Evolutionary conservation across 345 rosid species (phyloP), one percentile per base, ranked within the genome.

Genomic region (Gossypium rotundifolium): DNA sequence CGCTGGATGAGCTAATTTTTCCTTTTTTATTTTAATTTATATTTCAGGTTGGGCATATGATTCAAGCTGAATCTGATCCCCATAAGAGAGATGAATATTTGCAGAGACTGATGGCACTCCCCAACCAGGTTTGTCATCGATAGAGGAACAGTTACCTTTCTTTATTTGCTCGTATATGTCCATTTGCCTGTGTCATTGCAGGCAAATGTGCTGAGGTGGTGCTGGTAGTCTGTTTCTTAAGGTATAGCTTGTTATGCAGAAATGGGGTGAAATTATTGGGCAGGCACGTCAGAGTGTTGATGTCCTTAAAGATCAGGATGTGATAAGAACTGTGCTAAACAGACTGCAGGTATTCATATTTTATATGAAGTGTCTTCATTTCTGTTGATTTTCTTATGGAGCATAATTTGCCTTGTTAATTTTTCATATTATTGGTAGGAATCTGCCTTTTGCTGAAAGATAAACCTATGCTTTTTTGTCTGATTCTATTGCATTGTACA

Each of bases 211-310:
- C 4, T 61, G 54, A 22, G 45, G 45, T 16, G n/a, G 23, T 71
- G 61, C 11, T 51, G 65, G 66, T 42, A 61, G 33, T 60, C 65
- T 73, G 69, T 57, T 68, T 23, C 60, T 77, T 70, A 61, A 59
- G 40, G 27, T 55, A 27, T 60, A 77, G 55, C 49, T 85, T 80
- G 72, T 59, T 46, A 25, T 86, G 86, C 85, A 96, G 99, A 93
- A 88, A 91, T 96, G 99, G 99, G 90, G 80, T 74, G 97, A 96
- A 79, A 96, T 93, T 74, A 90, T 96, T 58, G 94, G 90, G 61
- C 91, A 91, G 86, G 98, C 99, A 65, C 97, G 97, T 18, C 98
- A 89, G 68, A 96, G 97, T 80, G 97, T 88, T 78, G 99, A 93
- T 74, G 84, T 84, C 73, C 89, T 96, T 62, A 96, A 96, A 83